Percentiles rank a stretch among this genome's conserved stretches.
phyloP scores from a whole-genome alignment of 345 rosid genomes.

The Hibiscus trionum region DNA sequence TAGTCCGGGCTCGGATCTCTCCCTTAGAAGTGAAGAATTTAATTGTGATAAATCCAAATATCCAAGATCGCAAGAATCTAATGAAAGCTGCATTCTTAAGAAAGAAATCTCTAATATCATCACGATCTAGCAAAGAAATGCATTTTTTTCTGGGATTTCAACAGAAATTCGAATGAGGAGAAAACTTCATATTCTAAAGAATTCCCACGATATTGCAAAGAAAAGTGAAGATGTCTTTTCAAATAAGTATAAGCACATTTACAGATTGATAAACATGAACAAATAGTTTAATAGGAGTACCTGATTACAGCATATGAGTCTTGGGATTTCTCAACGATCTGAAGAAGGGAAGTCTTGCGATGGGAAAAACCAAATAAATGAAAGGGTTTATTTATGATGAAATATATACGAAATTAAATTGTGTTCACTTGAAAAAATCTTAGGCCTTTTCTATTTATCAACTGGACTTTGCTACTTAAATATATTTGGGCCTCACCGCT shows the following conservation, averaged over 20 bases:
- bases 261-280: neutral
- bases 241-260: neutral
- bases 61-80: neutral
- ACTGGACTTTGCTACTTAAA: no score
- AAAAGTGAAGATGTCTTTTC: no score
- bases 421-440: no score
- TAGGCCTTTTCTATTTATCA: no score
- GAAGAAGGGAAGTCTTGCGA: neutral
- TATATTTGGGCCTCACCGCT: no score
- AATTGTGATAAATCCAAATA: neutral
- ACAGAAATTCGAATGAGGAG: neutral
- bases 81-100: no score
- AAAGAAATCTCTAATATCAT: neutral
- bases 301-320: constrained; percentile 24
- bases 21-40: no score
- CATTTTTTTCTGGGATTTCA: neutral
- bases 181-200: neutral
- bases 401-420: no score
- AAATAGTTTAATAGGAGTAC: neutral
- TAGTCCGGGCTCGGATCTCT: no score
- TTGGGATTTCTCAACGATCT: constrained; percentile 17
- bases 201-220: neutral
- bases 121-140: constrained; percentile 15
- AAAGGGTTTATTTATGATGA: neutral
- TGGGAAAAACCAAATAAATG: neutral